Evolutionary conservation across 768 basidiomycete species (phyloP), one percentile per base, ranked within the genome.

Genomic region (Leccinum obscurum): DNA sequence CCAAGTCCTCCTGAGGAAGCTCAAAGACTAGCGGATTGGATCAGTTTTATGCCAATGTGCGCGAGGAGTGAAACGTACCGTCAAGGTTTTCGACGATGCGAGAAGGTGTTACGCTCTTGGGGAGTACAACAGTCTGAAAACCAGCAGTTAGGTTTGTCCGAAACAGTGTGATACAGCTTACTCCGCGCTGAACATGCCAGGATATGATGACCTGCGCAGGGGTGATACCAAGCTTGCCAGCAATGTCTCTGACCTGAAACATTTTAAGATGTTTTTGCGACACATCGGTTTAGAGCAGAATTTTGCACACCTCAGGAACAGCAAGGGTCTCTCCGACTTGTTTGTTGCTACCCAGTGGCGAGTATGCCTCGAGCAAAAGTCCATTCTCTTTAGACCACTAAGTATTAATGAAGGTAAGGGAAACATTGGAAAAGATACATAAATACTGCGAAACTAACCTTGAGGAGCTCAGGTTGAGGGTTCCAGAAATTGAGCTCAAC

Each of bases 401-500:
- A 30, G 6, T n/a, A 53, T 53, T 5, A 17, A 28, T 34, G n/a
- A 55, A 55, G 44, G 39, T 13, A 15, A 60, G 58, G 17, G 4
- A 32, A 30, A 10, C 13, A 22, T 9, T 10, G 28, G 26, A 57
- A 49, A 48, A 1, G 28, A 7, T n/a, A 46, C 30, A 51, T 35
- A 49, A 30, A n/a, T 20, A 24, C 24, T 24, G 17, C 1, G 35
- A 54, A n/a, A 61, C 71, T 6, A 22, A 85, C 87, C 76, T 86
- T 73, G 49, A 93, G 68, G n/a, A 93, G 77, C 59, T 90, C 89
- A 0, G 86, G 85, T 68, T 93, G 90, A 22, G 90, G 89, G 68
- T 86, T 82, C 81, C 84, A 89, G 74, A 83, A 90, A 72, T 77
- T 92, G 51, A 93, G 80, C 67, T 92, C 91, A 34, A 92, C 85